Evolutionary conservation across 176 grass and related monocot species (phyloP).

Genomic region (Triticum monococcum): DNA sequence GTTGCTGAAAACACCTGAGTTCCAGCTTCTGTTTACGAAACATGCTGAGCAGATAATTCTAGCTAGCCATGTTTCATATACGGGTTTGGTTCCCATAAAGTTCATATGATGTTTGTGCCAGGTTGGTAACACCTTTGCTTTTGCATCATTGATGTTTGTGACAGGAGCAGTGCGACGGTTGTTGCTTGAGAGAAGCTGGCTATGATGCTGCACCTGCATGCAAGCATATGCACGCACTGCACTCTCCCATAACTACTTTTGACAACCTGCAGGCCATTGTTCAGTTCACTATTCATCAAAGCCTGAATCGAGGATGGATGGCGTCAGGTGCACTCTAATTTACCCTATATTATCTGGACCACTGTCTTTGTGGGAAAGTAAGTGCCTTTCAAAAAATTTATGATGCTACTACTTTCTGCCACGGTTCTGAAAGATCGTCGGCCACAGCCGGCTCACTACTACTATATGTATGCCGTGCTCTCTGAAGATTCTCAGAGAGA

Average conservation of each 20-base stretch:
- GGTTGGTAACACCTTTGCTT: constrained; percentile 5
- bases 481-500: constrained; percentile 33
- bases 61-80: background rate
- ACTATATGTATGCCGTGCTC: background rate
- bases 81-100: background rate
- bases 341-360: constrained; percentile 28
- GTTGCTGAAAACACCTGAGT: background rate
- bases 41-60: background rate
- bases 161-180: background rate
- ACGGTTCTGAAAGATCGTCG: constrained; percentile 12
- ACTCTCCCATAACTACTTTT: constrained; percentile 9
- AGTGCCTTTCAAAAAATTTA: background rate
- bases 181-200: background rate
- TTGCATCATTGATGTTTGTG: constrained; percentile 39
- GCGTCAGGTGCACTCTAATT: background rate
- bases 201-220: constrained; percentile 9
- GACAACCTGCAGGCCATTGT: background rate
- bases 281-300: constrained; percentile 5
- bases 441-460: constrained; percentile 8
- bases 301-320: background rate
- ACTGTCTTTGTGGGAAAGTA: constrained; percentile 1
- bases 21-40: background rate
- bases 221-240: constrained; percentile 7
- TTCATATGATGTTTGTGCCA: background rate
- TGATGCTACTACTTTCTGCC: background rate